A percentile compares a stretch with the other conserved stretches of the same genome.
These are phyloP conservation scores for Acacia pycnantha DNA, from an alignment of 331 rosid species.

Conservation along the genomic window DNA sequence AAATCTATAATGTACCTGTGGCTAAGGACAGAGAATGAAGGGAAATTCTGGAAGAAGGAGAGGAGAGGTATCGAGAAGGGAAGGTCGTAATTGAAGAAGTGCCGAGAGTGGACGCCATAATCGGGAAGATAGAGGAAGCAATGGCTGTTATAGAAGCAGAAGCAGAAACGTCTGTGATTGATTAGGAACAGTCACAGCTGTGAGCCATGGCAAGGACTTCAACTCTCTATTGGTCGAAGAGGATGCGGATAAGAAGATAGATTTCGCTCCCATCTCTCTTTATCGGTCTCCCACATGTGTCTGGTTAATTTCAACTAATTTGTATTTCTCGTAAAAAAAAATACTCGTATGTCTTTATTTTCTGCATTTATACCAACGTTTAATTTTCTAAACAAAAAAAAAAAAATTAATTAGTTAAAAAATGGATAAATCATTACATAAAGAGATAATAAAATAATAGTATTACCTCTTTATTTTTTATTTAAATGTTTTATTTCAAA, in stretches of 20 bases:
- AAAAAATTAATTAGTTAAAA: no score
- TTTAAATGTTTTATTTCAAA: background rate
- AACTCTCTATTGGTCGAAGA: background rate
- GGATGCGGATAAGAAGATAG: slow-evolving; percentile 3
- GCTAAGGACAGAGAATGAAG: background rate
- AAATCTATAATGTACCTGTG: background rate
- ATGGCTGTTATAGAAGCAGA: background rate
- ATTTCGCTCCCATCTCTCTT: background rate
- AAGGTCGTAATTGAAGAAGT: background rate
- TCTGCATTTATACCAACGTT: no score
- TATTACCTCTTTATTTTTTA: background rate
- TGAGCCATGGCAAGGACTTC: background rate
- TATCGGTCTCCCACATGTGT: background rate
- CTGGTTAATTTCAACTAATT: background rate
- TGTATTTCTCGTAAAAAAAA: background rate
- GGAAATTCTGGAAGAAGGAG: background rate
- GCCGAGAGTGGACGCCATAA: background rate
- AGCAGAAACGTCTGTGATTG: background rate
- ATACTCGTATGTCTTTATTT: no score
- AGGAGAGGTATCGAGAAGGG: background rate
- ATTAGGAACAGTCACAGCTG: background rate
- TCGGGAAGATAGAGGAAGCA: background rate
- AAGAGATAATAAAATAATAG: background rate
- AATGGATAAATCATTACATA: no score
- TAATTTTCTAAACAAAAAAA: no score